A percentile compares a stretch with the other conserved stretches of the same genome.
phyloP scores from a whole-genome alignment of 768 basidiomycete species.

The Mycena filopes region DNA sequence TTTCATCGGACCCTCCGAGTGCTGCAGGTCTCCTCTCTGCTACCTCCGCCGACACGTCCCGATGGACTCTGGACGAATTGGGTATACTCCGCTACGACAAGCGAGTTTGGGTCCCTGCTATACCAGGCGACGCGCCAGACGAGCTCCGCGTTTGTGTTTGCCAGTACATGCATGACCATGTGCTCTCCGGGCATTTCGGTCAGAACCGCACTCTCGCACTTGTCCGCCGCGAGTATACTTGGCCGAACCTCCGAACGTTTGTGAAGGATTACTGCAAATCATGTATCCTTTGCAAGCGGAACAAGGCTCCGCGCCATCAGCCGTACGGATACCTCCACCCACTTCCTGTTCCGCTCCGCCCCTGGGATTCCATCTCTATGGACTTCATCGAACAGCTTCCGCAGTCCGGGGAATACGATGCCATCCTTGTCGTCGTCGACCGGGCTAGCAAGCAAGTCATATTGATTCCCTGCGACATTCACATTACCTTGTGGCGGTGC shows the following conservation, averaged over 20 bases:
- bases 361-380: conserved; percentile 41
- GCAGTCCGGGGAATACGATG: conserved; percentile 15
- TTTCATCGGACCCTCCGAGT: background rate
- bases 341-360: conserved; percentile 36
- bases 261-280: conserved; percentile 27
- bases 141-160: background rate
- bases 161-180: background rate
- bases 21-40: background rate
- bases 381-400: conserved; percentile 44
- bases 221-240: conserved; percentile 25
- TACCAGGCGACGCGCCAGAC: background rate
- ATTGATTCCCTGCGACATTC: conserved; percentile 26
- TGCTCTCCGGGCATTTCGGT: background rate
- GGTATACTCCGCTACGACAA: background rate
- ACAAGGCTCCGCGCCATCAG: conserved; percentile 9
- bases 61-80: background rate
- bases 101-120: background rate
- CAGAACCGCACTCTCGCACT: background rate
- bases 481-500: too few relatives aligned
- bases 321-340: conserved; percentile 31
- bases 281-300: conserved; percentile 27
- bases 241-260: conserved; percentile 27
- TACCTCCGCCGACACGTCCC: background rate
- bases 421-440: conserved; percentile 24
- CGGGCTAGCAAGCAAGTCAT: conserved; percentile 19